Evolutionary conservation across 495 filamentous ascomycete genomes (phyloP).

Genomic region (Trichoderma erinaceum): DNA sequence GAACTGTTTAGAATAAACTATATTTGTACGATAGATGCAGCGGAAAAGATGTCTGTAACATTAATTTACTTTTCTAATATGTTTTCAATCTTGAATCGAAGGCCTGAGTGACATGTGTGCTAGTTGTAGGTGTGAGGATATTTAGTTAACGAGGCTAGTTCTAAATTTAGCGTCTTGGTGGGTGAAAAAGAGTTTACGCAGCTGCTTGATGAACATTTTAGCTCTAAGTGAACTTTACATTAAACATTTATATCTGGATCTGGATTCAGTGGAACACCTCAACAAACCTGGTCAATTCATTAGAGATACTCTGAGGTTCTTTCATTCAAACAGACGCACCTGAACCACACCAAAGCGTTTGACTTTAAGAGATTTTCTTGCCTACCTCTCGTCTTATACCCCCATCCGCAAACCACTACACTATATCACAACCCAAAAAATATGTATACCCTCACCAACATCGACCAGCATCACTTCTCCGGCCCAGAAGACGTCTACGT

Average conservation of each 20-base stretch:
- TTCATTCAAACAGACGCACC: neutral
- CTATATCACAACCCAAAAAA: neutral
- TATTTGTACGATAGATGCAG: neutral
- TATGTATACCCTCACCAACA: constrained; percentile 40
- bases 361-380: too few species aligned
- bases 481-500: constrained; percentile 42
- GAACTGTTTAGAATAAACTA: neutral
- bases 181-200: neutral
- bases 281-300: neutral
- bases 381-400: neutral
- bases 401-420: too few species aligned
- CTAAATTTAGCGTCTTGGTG: neutral
- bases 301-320: neutral
- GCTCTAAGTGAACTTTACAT: too few species aligned
- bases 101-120: neutral
- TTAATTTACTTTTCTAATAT: neutral
- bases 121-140: neutral
- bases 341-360: neutral
- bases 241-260: too few species aligned
- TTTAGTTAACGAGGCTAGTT: neutral
- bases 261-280: neutral
- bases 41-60: constrained; percentile 3
- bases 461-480: constrained; percentile 40
- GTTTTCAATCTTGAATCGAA: neutral
- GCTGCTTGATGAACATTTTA: neutral